Conservation (phyloP, 2,329 filamentous ascomycete genomes). For the Apiospora saccharicola region DNA sequence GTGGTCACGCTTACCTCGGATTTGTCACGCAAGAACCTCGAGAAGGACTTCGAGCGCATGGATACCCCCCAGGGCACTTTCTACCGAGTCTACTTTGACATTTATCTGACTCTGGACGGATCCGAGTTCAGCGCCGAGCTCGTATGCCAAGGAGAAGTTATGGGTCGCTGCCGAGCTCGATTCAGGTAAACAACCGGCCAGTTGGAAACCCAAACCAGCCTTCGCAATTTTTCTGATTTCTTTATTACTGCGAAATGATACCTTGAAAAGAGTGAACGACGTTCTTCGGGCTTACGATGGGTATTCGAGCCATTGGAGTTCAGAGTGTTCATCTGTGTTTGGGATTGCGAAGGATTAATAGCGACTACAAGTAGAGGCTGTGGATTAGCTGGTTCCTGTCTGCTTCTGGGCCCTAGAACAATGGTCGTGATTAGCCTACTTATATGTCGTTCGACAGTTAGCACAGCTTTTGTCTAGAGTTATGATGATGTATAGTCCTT, state of each 20-base stretch:
- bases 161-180: constrained; percentile 93
- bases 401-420: background rate
- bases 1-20: constrained; percentile 97
- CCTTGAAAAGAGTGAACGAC: constrained; percentile 29
- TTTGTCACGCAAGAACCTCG: constrained; percentile 95
- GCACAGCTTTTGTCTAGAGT: constrained; percentile 19
- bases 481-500: constrained; percentile 12
- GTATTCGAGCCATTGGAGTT: constrained; percentile 21
- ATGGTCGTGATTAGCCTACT: constrained; percentile 8
- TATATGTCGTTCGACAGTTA: background rate
- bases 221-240: constrained; percentile 25
- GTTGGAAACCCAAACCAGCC: constrained; percentile 6
- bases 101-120: constrained; percentile 93
- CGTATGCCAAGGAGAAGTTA: constrained; percentile 98
- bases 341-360: constrained; percentile 15
- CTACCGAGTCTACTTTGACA: constrained; percentile 82
- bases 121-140: constrained; percentile 98
- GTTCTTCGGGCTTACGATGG: constrained; percentile 16
- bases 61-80: constrained; percentile 97
- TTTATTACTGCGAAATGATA: constrained; percentile 28
- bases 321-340: constrained; percentile 20
- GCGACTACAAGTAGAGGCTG: constrained; percentile 15
- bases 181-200: constrained; percentile 67
- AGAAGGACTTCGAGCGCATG: constrained; percentile 99
- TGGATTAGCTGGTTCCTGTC: constrained; percentile 9